Evolutionary conservation across 306 rosid species (phyloP), one percentile per base, ranked within the genome.

Genomic region (Abrus pulchellus): DNA sequence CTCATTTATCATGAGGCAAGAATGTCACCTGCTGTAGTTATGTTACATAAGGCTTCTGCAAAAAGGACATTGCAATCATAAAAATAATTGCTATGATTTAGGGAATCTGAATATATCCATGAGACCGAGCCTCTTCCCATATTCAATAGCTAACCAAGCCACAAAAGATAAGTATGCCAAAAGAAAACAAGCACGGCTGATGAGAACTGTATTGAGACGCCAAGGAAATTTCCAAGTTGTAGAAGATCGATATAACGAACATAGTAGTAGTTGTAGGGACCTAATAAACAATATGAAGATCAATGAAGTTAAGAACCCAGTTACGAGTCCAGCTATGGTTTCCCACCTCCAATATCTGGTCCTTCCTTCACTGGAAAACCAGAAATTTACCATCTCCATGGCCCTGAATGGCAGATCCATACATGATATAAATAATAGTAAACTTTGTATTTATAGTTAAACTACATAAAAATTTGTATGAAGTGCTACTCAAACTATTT

Each of bases 291-390:
- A 48, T 49, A 93, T 83, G 45, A 93, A 84, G 89, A 94, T 86
- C 86, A 94, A 79, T 27, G 97, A 89, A 71, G 92, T 89, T 43
- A 86, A 84, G 65, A 91, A 90, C 57, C 99, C 97, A 64, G 88
- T 5, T 45, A 90, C 13, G 41, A 90, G 71, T 79, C 99, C 97
- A 36, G 85, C 87, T 52, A 86, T 11, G 68, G 86, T 73, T 67
- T 89, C 99, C 97, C 94, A 93, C 86, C 88, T 88, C 97, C 88
- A 92, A 81, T 71, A 80, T 63, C 49, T 80, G 20, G 57, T 67
- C 83, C 75, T 85, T 81, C 82, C 81, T 81, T 27, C 57, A 67
- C 78, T 57, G 11, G 88, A 33, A 80, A 83, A 13, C 95, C 92
- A 94, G 85, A 91, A 83, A 7, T 72, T 68, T 70, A 86, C 59